These are phyloP conservation scores for Aspergillus conjunctus DNA, from an alignment of 495 filamentous ascomycete genomes.

Conservation along the genomic window DNA sequence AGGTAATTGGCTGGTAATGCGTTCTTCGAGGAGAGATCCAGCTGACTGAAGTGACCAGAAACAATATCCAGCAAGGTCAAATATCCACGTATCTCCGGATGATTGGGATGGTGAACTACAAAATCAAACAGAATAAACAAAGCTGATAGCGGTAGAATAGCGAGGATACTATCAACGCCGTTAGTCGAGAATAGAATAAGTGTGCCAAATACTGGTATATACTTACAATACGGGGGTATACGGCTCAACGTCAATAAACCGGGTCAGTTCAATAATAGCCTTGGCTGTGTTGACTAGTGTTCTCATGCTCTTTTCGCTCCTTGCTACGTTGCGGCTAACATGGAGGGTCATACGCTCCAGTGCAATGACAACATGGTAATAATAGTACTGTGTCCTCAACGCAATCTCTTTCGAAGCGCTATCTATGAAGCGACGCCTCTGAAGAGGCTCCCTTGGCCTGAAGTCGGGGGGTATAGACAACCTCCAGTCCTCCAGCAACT, in stretches of 20 bases:
- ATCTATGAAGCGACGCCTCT: neutral
- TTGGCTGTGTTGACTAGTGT: conserved; percentile 16
- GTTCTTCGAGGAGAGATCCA: conserved; percentile 22
- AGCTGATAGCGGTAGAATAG: conserved; percentile 31
- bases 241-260: conserved; percentile 30
- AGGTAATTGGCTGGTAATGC: neutral
- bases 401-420: conserved; percentile 3
- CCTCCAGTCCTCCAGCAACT: conserved; percentile 31
- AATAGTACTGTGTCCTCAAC: conserved; percentile 20
- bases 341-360: conserved; percentile 30
- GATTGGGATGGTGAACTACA: conserved; percentile 33
- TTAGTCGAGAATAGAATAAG: neutral
- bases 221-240: conserved; percentile 33
- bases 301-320: conserved; percentile 16
- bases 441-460: conserved; percentile 24
- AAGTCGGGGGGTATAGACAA: conserved; percentile 29
- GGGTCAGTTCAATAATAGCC: conserved; percentile 28
- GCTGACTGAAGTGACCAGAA: conserved; percentile 33
- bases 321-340: conserved; percentile 15
- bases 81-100: conserved; percentile 30
- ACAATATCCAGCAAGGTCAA: conserved; percentile 32
- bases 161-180: conserved; percentile 12
- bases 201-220: neutral
- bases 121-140: conserved; percentile 41
- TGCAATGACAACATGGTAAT: conserved; percentile 30